phyloP scores from a whole-genome alignment of 1,284 basidiomycete species.

The Hemileia vastatrix region DNA sequence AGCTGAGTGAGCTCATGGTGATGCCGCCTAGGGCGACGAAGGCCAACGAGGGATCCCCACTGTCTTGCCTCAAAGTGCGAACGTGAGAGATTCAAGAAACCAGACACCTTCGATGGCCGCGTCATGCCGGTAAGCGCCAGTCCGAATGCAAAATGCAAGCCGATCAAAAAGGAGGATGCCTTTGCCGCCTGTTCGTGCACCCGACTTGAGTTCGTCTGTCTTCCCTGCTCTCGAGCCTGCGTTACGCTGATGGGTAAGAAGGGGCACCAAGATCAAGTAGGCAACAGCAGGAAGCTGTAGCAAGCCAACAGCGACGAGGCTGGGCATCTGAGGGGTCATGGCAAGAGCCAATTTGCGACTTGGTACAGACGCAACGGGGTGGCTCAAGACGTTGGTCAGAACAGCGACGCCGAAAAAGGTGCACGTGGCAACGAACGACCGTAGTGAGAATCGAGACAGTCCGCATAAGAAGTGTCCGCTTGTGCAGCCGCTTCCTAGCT shows the following conservation, averaged over 20 bases:
- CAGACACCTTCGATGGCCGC: conserved; percentile 34
- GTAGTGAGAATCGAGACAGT: conserved; percentile 34
- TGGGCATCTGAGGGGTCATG: conserved; percentile 22
- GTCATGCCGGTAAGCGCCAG: conserved; percentile 42
- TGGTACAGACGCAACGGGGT: not conserved
- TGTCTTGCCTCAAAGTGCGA: not conserved
- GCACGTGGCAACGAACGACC: conserved; percentile 35
- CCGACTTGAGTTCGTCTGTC: not conserved
- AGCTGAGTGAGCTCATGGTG: conserved; percentile 46
- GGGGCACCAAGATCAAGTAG: conserved; percentile 21
- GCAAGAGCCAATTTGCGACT: not conserved
- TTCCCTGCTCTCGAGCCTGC: not conserved
- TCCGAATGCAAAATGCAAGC: conserved; percentile 39
- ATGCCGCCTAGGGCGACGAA: conserved; percentile 49
- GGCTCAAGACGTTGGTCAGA: conserved; percentile 29
- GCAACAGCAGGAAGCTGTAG: conserved; percentile 34
- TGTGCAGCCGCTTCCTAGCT: conserved; percentile 40
- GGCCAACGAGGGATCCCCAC: conserved; percentile 48
- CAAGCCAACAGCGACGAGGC: conserved; percentile 24
- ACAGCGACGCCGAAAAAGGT: conserved; percentile 41
- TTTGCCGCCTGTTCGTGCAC: conserved; percentile 26
- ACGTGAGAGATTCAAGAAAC: conserved; percentile 31
- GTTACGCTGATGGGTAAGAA: not conserved
- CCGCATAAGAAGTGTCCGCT: conserved; percentile 42
- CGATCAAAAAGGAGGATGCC: conserved; percentile 31